Conservation (phyloP, 2,329 filamentous ascomycete species). For the Sporothrix euskadiensis region DNA sequence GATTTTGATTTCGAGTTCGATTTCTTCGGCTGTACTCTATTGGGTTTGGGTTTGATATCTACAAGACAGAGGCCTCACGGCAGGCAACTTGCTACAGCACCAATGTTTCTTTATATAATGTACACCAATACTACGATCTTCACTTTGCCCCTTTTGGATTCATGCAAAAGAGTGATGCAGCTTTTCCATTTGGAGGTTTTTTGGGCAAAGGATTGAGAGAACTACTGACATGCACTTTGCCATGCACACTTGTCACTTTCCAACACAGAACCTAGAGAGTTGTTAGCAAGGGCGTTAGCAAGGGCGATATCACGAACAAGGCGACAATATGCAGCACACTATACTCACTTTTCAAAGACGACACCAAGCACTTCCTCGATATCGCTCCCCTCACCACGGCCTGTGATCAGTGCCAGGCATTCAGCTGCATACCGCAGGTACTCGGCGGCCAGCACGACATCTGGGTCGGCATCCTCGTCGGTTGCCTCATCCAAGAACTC, state of each 20-base stretch:
- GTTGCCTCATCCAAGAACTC: slow-evolving; percentile 65
- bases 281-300: slow-evolving; percentile 26
- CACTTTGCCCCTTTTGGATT: slow-evolving; percentile 10
- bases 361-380: slow-evolving; percentile 95
- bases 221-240: not conserved
- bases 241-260: slow-evolving; percentile 41
- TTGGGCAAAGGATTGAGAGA: not conserved
- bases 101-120: not conserved
- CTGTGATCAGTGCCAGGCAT: slow-evolving; percentile 82
- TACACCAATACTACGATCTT: not conserved
- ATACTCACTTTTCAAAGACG: slow-evolving; percentile 89
- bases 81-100: not conserved
- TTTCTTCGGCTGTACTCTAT: no score
- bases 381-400: slow-evolving; percentile 79
- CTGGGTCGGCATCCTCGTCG: slow-evolving; percentile 55
- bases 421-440: slow-evolving; percentile 78
- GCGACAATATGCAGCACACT: not conserved
- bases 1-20: no score
- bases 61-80: slow-evolving; percentile 22
- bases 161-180: not conserved
- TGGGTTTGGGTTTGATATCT: not conserved
- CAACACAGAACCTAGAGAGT: slow-evolving; percentile 48
- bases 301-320: not conserved
- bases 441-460: slow-evolving; percentile 89
- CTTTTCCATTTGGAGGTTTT: not conserved